Percentiles rank a stretch among this genome's conserved stretches.
Conservation (phyloP, 257 asterid species). For the Gynochthodes officinalis region DNA sequence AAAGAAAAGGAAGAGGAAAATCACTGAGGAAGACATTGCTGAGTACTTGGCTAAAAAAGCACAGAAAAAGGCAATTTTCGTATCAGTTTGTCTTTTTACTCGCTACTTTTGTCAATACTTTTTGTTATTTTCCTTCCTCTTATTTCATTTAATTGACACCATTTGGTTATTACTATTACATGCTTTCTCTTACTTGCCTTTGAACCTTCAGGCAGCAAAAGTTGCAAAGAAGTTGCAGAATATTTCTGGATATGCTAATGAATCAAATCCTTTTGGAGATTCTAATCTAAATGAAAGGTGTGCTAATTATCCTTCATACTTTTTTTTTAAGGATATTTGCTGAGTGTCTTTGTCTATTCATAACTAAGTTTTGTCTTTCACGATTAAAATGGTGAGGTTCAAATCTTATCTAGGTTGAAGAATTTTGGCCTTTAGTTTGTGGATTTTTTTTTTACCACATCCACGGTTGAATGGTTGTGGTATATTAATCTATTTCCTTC, state of each 20-base stretch:
- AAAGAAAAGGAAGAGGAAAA: constrained; percentile 42
- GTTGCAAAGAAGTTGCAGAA: constrained; percentile 61
- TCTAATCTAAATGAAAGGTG: too few relatives aligned
- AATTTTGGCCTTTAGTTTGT: background rate
- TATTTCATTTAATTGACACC: too few relatives aligned
- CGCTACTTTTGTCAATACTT: too few relatives aligned
- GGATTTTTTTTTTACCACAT: background rate
- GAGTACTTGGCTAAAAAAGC: constrained; percentile 66
- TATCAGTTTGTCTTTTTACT: too few relatives aligned
- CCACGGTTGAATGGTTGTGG: background rate
- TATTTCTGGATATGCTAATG: constrained; percentile 73
- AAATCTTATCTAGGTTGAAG: background rate
- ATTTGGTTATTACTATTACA: too few relatives aligned
- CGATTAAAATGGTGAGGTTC: background rate
- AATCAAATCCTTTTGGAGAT: constrained; percentile 91
- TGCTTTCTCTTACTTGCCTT: too few relatives aligned
- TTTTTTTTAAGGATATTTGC: background rate
- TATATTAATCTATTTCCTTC: too few relatives aligned
- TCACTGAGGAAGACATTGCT: constrained; percentile 56
- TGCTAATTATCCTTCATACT: constrained; percentile 10
- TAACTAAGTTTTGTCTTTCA: background rate
- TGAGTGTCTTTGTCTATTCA: background rate
- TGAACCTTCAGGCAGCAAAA: too few relatives aligned
- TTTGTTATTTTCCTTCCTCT: too few relatives aligned
- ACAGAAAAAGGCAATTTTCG: too few relatives aligned